A percentile compares a stretch with the other conserved stretches of the same genome.
Conservation (phyloP, 2,329 filamentous ascomycete species). For the Fusarium annulatum region DNA sequence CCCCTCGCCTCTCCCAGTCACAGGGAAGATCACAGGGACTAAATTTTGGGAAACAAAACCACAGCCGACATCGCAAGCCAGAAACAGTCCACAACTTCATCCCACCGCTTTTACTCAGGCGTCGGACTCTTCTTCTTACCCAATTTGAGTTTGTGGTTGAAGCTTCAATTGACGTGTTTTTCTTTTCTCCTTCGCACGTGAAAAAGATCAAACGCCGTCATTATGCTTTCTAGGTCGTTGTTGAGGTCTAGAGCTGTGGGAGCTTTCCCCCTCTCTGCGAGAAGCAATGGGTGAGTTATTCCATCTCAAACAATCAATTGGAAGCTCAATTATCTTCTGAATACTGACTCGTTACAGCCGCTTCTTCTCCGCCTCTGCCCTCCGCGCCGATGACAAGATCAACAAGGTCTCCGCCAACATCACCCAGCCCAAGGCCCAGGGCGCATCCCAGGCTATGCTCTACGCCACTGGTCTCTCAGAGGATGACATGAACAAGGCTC, state of each 20-base stretch:
- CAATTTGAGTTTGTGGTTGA: conserved; percentile 14
- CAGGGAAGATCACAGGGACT: conserved; percentile 52
- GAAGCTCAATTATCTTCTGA: not conserved
- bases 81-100: conserved; percentile 33
- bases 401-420: conserved; percentile 88
- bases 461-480: conserved; percentile 93
- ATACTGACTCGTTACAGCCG: conserved; percentile 53
- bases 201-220: conserved; percentile 13
- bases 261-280: conserved; percentile 41
- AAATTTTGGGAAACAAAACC: conserved; percentile 35
- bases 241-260: conserved; percentile 45
- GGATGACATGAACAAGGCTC: conserved; percentile 92
- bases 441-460: conserved; percentile 98
- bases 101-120: conserved; percentile 10
- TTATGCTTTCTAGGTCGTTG: conserved; percentile 47
- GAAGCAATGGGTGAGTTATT: conserved; percentile 43
- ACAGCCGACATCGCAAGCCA: conserved; percentile 46
- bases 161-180: conserved; percentile 37
- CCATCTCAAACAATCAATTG: not conserved
- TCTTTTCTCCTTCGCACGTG: not conserved
- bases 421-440: conserved; percentile 97
- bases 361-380: conserved; percentile 62
- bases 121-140: conserved; percentile 12
- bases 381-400: conserved; percentile 66
- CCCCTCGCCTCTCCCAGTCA: conserved; percentile 39